Evolutionary conservation across 192 early-diverging fungal species (phyloP), one percentile per base, ranked within the genome.

Genomic region (Funneliformis mosseae): DNA sequence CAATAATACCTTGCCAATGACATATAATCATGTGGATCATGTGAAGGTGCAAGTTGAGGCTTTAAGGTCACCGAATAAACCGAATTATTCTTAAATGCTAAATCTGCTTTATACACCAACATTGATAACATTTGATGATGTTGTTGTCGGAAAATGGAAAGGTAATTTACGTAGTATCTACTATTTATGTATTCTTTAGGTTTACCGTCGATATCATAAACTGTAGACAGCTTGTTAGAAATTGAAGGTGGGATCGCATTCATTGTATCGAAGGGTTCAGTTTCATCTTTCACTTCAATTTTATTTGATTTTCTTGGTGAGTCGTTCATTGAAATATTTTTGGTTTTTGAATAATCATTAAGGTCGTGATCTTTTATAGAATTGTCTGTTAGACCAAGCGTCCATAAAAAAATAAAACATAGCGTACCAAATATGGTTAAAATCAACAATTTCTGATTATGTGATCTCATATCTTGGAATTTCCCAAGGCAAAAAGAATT

Each of bases 1-100:
- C 89, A 90, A 76, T 82, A 92, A 83, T 91, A 89, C 38, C 87
- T 82, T 10, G 90, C 88, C 33, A 91, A 83, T 16, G 89, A 90
- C 42, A 87, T 83, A 79, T 86, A 92, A 73, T 92, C 90, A 68
- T 92, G 91, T n/a, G 80, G 81, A 69, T 88, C 82, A 3, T 74
- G 71, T 16, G 89, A 88, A 3, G 89, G 87, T 33, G 88, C 80
- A 16, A 83, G 70, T 60, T 83, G 82, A 16, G 82, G 39, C 77
- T 91, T 90, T 79, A 81, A 73, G 16, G 80, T 85, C 38, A 92
- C 91, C 9, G 89, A 88, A 80, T 88, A 89, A n/a, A 88, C 82
- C 0, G 83, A 78, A 1, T 60, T 62, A 27, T 81, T 83, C 45
- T 62, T 80, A 48, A 83, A 62, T 2, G 88, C 83, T n/a, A 59